Evolutionary conservation across 2,329 filamentous ascomycete species (phyloP), one percentile per base, ranked within the genome.

Genomic region (Elsinoe australis): DNA sequence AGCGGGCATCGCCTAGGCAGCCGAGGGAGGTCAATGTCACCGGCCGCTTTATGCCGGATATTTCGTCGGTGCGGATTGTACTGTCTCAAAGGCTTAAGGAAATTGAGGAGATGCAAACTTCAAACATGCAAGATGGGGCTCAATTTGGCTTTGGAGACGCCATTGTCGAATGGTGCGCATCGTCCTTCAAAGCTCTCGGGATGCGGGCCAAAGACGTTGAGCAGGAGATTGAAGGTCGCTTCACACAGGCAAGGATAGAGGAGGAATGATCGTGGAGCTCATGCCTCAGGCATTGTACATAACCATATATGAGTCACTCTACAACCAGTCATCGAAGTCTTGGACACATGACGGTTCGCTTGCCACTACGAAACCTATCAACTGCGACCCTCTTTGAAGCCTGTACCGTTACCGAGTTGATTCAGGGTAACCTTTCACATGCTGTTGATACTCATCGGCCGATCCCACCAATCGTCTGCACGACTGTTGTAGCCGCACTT

Each of bases 401-500:
- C n/a, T n/a, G n/a, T n/a, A n/a, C n/a, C n/a, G n/a, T n/a, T n/a
- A n/a, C n/a, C n/a, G n/a, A n/a, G n/a, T n/a, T n/a, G n/a, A n/a
- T n/a, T n/a, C n/a, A n/a, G n/a, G n/a, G n/a, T n/a, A n/a, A n/a
- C n/a, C n/a, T n/a, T 29, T 44, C 39, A 31, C 26, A 32, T 44
- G 39, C 26, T 26, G 2, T 31, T 26, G 24, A 18, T 31, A 9
- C 17, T 22, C 39, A 44, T 44, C 39, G 39, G 26, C 39, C 39
- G 39, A 44, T 44, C 26, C 39, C 24, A 44, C 26, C 26, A 44
- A 35, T 34, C 19, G 29, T 28, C 44, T 47, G 44, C 44, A 35
- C 44, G 31, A 47, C 44, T 26, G 44, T 35, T 47, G 29, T 28
- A 44, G 44, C 44, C 32, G 44, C 44, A 46, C 41, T 17, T 38